Base-by-base conservation (phyloP, 306 rosid genomes). In the Chamaecrista fasciculata region DNA sequence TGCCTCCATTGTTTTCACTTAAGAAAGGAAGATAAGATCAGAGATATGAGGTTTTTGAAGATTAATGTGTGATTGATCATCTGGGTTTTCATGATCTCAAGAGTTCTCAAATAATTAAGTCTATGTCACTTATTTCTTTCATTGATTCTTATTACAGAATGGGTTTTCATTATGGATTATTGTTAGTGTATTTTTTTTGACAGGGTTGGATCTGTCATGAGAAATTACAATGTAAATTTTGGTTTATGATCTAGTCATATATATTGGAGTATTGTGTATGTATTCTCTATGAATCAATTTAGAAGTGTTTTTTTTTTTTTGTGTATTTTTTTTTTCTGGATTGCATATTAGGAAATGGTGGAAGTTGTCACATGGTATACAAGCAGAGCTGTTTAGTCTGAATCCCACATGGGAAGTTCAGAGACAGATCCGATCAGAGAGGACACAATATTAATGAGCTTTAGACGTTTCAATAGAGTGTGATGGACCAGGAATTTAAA, bases 1-100 rank as follows among this genome's bases (percentile, higher is more conserved):
- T 95, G 76, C 99, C 99, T 65, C 96, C 99, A 59, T 84, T 89
- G 71, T 91, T 95, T 73, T 92, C 97, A 62, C 80, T 83, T 18
- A 91, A 80, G 87, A 95, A 89, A 80, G 96, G 95, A 34, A 91
- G 87, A 66, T 64, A 82, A 66, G 89, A 66, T 64, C 81, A 66
- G 89, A 86, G 61, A 85, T 86, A 84, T 83, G 67, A 87, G 50
- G 50, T 16, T 21, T n/a, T n/a, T n/a, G n/a, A n/a, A n/a, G n/a
- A n/a, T n/a, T n/a, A n/a, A n/a, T n/a, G n/a, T n/a, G n/a, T n/a
- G n/a, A n/a, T n/a, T n/a, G n/a, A n/a, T n/a, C n/a, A n/a, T n/a
- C n/a, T 21, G 44, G 23, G 47, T 9, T 40, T 66, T 19, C 23
- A 62, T 73, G 73, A 69, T 79, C 65, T 23, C 34, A 44, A 18